Conservation (phyloP, 495 filamentous ascomycete species). For the Annulohypoxylon nitens region DNA sequence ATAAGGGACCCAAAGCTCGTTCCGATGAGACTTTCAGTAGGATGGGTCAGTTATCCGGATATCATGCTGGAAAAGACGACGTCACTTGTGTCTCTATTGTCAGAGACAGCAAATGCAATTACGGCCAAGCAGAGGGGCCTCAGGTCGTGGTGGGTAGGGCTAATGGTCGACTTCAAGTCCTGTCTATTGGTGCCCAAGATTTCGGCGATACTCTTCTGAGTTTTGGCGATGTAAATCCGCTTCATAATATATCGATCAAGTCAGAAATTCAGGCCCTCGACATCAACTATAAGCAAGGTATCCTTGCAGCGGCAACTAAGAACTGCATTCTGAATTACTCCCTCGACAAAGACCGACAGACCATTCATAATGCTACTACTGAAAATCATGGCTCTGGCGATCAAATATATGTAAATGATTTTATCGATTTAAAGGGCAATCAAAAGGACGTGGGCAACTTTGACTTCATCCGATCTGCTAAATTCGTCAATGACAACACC, state of each 20-base stretch:
- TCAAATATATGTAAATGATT: constrained; percentile 23
- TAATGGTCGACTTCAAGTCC: constrained; percentile 56
- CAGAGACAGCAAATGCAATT: constrained; percentile 30
- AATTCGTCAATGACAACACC: constrained; percentile 55
- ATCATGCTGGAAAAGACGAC: constrained; percentile 56
- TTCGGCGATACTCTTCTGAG: constrained; percentile 52
- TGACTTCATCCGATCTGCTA: constrained; percentile 48
- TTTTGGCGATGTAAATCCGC: constrained; percentile 37
- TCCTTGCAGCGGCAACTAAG: constrained; percentile 48
- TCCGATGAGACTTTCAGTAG: constrained; percentile 50
- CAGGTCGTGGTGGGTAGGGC: constrained; percentile 58
- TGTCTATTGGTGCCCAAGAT: constrained; percentile 52
- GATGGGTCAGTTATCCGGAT: constrained; percentile 48
- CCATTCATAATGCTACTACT: background rate
- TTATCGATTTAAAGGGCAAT: constrained; percentile 30
- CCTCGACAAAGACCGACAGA: constrained; percentile 23
- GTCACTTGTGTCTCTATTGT: constrained; percentile 56
- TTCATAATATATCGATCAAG: constrained; percentile 22
- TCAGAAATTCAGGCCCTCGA: constrained; percentile 56
- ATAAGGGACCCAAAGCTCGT: constrained; percentile 23
- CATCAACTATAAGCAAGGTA: constrained; percentile 41
- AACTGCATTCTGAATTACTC: constrained; percentile 51
- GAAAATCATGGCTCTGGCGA: constrained; percentile 2
- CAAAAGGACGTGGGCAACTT: constrained; percentile 17
- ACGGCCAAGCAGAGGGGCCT: constrained; percentile 36